Base-by-base conservation (phyloP, 495 filamentous ascomycete genomes). In the Talaromyces proteolyticus region DNA sequence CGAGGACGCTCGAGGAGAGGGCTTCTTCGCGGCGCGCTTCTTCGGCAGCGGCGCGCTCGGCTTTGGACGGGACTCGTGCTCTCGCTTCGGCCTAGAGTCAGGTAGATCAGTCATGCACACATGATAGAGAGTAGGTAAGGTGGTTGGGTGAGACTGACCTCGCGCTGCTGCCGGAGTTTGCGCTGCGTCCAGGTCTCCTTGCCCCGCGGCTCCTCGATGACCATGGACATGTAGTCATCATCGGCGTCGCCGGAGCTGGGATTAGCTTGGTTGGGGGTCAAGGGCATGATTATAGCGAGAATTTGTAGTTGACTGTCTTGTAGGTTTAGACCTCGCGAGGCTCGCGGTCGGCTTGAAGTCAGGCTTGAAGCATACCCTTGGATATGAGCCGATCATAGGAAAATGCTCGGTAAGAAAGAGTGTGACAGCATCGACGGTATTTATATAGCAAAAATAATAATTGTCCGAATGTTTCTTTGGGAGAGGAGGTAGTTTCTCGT, bases 1-100 rank as follows among this genome's bases (percentile, higher is more conserved):
- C 60, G 14, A 88, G 69, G 21, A 96, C 73, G n/a, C 84, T 85
- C 12, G 70, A 84, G 2, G 80, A 71, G 14, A 95, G 77, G 4
- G 85, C 89, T 38, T 74, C 78, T 63, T 97, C 90, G 39, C 89
- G 86, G 20, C 76, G 80, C 34, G 74, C 74, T 20, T 73, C 78
- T 57, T 84, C 88, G 53, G 87, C 80, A 16, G 78, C 80, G 14
- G 80, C 83, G 37, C 81, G 80, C 73, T 97, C 88, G 43, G 82
- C 82, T 72, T 95, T 96, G 47, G 91, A 93, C 14, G 64, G 71
- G 51, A 72, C 62, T 58, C 52, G 62, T n/a, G 58, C 69, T 19
- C 69, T 67, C 18, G 67, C 65, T 68, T 75, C 71, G 42, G 71
- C 67, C 71, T 75, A 20, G n/a, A n/a, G n/a, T n/a, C n/a, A n/a